Percentiles rank a stretch among this genome's conserved stretches.
phyloP scores from a whole-genome alignment of 129 eudicot genomes.

The Artemisia argyi region DNA sequence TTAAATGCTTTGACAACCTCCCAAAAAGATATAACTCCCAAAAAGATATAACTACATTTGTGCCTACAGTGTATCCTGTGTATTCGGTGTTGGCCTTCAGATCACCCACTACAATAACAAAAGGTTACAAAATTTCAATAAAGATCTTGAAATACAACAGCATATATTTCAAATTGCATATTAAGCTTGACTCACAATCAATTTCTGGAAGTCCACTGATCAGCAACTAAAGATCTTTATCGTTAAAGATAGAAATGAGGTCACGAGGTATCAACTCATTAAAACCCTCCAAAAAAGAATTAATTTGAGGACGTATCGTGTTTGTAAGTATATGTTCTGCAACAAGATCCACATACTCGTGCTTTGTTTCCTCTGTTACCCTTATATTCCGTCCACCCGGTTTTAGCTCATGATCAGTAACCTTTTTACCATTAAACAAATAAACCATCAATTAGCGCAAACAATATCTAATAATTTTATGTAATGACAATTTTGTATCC shows the following conservation, averaged over 20 bases:
- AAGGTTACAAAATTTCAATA: neutral
- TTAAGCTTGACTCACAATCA: conserved; percentile 60
- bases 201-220: conserved; percentile 99
- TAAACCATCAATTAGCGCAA: neutral
- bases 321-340: conserved; percentile 96
- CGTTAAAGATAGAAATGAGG: conserved; percentile 88
- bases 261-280: conserved; percentile 82
- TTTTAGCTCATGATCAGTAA: conserved; percentile 95
- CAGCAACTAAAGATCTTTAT: conserved; percentile 94
- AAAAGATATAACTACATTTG: conserved; percentile 68
- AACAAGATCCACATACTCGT: conserved; percentile 97
- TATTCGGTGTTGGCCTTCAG: conserved; percentile 92
- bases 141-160: neutral
- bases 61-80: conserved; percentile 81
- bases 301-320: conserved; percentile 95
- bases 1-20: conserved; percentile 83
- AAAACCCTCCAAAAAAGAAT: conserved; percentile 89
- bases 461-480: neutral
- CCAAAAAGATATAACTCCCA: too few relatives aligned
- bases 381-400: conserved; percentile 97
- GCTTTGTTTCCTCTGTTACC: conserved; percentile 98
- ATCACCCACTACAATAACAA: conserved; percentile 77
- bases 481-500: neutral
- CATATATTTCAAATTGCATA: neutral
- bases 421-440: conserved; percentile 42